Evolutionary conservation across 306 rosid genomes (phyloP), one percentile per base, ranked within the genome.

Genomic region (Glycine latifolia): DNA sequence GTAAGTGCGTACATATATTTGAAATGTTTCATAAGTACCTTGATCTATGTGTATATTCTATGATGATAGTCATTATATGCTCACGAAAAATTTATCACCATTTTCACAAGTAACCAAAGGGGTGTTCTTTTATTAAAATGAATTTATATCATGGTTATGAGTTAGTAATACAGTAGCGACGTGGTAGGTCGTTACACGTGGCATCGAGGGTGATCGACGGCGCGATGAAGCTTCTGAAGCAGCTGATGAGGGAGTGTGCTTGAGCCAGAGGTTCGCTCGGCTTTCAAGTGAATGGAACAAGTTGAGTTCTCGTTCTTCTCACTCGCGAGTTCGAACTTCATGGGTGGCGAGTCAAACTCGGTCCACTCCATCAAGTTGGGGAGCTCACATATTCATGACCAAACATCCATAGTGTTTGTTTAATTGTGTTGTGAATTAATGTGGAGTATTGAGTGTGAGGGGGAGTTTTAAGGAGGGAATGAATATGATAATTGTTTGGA

Each of bases 191-290:
- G n/a, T n/a, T n/a, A n/a, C n/a, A n/a, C n/a, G n/a, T n/a, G n/a
- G n/a, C n/a, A n/a, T 92, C 99, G 0, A 84, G 97, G 87, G 89
- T 95, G 89, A 84, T 95, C 6, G 99, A 93, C 56, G 97, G 98
- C 10, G 99, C 98, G 0, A 89, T 78, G 4, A 93, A 90, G 82
- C 89, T 95, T 41, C 98, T 97, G 0, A 93, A 87, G 86, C 99
- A 95, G 85, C 78, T 95, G 85, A 33, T 95, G 56, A 88, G 90
- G 31, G 91, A 91, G 8, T 31, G 67, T 75, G 46, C 77, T 91
- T 8, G 95, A 81, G 14, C 86, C 94, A 3, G 87, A 77, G 41
- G 91, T 80, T 61, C 89, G 81, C 26, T 91, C 91, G 0, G 92
- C 97, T 76, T 53, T 82, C 54, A 95, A 88, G 14, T 89, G 87